Evolutionary conservation across 441 rosid genomes (phyloP), one percentile per base, ranked within the genome.

Genomic region (Erodium chrysanthum): DNA sequence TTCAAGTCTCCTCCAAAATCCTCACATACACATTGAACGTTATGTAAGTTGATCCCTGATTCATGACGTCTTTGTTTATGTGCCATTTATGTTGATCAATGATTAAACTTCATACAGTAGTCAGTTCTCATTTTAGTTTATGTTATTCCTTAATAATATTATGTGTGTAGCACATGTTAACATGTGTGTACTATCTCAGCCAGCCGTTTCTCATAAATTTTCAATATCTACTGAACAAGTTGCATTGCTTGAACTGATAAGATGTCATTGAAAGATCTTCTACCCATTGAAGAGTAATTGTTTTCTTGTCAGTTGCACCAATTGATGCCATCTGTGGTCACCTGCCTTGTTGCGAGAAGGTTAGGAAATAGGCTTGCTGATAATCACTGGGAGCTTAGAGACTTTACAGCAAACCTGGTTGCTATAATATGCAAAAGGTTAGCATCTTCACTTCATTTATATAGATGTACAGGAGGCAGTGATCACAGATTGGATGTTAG

Each of bases 371-470:
- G 91, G 82, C 78, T 86, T 75, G 79, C 91, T 3, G 97, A 90
- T 83, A 88, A 93, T 81, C 97, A 93, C 76, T 93, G 98, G 98
- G 96, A 90, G 68, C 94, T 93, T 61, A 82, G 98, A 81, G 91
- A 89, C 80, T 93, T 86, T 78, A 80, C 97, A 0, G 91, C 97
- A 46, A 86, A 81, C 67, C 71, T 93, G 66, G 93, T 89, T 79
- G 88, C 97, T 68, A 65, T 82, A 33, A 91, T 90, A 76, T 93
- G 97, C 84, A 91, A 88, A 89, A 89, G 91, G 98, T 91, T 71
- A 77, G 1, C 29, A 25, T 25, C 29, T 25, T 25, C 29, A 25
- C 29, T 1, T 25, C 1, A 25, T 25, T 25, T 25, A 25, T 25
- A 25, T 25, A 25, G 29, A 25, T 25, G 29, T 25, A 25, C 29